Conservation (phyloP, 192 early-diverging fungal species). For the Coemansia sp. region DNA sequence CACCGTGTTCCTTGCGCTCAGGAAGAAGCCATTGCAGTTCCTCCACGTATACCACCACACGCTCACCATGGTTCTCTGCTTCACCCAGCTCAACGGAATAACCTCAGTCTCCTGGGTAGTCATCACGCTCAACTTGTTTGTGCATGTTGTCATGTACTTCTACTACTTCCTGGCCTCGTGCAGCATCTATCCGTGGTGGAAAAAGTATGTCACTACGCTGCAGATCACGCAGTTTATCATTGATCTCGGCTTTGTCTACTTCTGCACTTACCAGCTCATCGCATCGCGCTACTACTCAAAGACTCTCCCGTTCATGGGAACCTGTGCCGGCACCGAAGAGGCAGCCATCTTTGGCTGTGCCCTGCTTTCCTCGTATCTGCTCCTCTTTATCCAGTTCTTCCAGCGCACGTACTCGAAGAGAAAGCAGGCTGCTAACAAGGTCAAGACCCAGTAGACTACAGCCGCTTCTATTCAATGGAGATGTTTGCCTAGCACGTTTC, state of each 20-base stretch:
- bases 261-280: conserved; percentile 83
- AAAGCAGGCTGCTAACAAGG: conserved; percentile 42
- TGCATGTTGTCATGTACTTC: conserved; percentile 92
- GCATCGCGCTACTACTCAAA: conserved; percentile 62
- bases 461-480: not conserved
- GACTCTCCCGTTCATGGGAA: conserved; percentile 59
- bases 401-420: conserved; percentile 73
- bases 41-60: conserved; percentile 93
- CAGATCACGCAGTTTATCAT: conserved; percentile 92
- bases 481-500: not conserved
- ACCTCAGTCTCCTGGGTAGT: conserved; percentile 65
- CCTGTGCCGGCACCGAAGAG: conserved; percentile 72
- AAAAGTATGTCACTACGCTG: conserved; percentile 85
- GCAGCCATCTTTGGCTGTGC: conserved; percentile 83
- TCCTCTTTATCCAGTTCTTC: conserved; percentile 92
- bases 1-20: conserved; percentile 82
- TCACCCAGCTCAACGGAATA: conserved; percentile 70
- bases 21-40: conserved; percentile 87
- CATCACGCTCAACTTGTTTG: conserved; percentile 78
- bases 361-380: conserved; percentile 76
- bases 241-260: conserved; percentile 83
- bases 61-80: conserved; percentile 86
- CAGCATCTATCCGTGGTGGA: conserved; percentile 86
- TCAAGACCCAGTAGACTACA: conserved; percentile 47
- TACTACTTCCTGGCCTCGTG: conserved; percentile 82